These are phyloP conservation scores for Chernovozyma aurita DNA, from an alignment of 1,139 yeast species.

Conservation along the genomic window DNA sequence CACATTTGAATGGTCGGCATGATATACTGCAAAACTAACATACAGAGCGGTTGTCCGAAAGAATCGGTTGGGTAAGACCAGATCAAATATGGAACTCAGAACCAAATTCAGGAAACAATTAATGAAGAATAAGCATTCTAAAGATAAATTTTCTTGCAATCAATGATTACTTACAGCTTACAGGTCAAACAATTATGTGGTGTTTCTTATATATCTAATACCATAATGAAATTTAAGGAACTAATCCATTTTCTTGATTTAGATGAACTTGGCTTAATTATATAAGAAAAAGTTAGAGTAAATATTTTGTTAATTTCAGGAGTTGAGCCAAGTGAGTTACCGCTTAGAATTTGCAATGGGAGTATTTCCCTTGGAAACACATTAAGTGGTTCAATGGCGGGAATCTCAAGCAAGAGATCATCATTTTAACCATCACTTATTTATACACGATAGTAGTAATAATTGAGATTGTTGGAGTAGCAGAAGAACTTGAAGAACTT, in stretches of 20 bases:
- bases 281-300: conserved; percentile 74
- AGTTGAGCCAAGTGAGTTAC: conserved; percentile 46
- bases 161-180: too few species aligned
- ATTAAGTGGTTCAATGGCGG: conserved; percentile 44
- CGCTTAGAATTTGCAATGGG: conserved; percentile 48
- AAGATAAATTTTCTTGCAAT: too few species aligned
- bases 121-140: too few species aligned
- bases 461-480: neutral
- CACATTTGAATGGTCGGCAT: conserved; percentile 54
- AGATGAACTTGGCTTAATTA: conserved; percentile 54
- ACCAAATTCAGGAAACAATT: too few species aligned
- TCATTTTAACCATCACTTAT: conserved; percentile 37
- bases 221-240: too few species aligned
- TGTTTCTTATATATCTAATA: too few species aligned
- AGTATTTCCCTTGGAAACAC: conserved; percentile 45
- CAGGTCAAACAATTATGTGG: too few species aligned
- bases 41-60: conserved; percentile 48
- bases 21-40: conserved; percentile 67
- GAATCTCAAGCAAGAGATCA: conserved; percentile 48
- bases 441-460: conserved; percentile 23
- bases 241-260: too few species aligned
- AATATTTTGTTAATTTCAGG: conserved; percentile 79
- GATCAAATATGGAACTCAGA: too few species aligned
- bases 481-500: neutral
- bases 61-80: conserved; percentile 81